Percentiles rank a stretch among this genome's conserved stretches.
Conservation (phyloP, 202 grass and related monocot species). For the Zizania palustris region DNA sequence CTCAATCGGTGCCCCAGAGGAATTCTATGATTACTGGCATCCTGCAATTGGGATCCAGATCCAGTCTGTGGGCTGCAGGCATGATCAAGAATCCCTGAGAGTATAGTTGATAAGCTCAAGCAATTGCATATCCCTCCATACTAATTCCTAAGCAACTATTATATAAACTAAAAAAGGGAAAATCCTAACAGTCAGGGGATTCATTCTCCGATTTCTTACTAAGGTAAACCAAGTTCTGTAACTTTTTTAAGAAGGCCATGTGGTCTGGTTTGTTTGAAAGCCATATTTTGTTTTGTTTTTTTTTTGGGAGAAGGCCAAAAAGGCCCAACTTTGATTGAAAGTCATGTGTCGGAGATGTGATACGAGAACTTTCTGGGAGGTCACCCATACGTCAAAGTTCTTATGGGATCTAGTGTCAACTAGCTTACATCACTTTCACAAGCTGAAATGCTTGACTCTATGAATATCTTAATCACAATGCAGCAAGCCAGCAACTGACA, state of each 20-base stretch:
- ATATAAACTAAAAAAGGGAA: background rate
- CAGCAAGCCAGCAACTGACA: no score
- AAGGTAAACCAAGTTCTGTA: background rate
- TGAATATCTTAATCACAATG: background rate
- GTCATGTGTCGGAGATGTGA: no score
- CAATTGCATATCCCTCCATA: background rate
- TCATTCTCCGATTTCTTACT: conserved; percentile 7
- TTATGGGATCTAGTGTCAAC: no score
- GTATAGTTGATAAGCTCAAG: background rate
- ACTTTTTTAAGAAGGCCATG: no score
- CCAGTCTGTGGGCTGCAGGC: background rate
- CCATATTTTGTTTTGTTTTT: no score
- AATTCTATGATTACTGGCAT: background rate
- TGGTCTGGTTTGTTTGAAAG: no score
- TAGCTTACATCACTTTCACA: no score
- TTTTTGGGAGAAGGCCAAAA: no score
- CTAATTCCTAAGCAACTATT: conserved; percentile 13
- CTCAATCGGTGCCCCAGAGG: background rate
- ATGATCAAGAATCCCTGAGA: background rate
- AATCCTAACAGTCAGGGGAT: background rate
- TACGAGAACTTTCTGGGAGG: no score
- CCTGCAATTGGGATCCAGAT: background rate
- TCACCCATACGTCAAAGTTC: no score
- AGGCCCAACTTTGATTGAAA: no score
- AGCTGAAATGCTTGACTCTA: conserved; percentile 23